Evolutionary conservation across 225 moss, liverwort and hornwort genomes (phyloP).

Genomic region (Bryoerythrophyllum caledonicum): DNA sequence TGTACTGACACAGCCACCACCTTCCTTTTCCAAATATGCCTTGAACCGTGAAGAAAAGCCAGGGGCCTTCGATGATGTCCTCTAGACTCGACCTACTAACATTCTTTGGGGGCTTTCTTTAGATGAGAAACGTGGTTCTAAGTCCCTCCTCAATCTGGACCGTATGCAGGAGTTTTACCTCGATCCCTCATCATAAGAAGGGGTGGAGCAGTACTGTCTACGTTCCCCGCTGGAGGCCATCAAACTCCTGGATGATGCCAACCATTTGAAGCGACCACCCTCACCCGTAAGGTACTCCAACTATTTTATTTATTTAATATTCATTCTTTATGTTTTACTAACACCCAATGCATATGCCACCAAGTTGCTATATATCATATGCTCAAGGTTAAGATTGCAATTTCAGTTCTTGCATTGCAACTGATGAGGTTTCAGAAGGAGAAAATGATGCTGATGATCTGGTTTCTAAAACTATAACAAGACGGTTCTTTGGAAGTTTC

Average conservation of each 20-base stretch:
- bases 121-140: too few relatives aligned
- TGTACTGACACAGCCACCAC: not conserved
- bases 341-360: too few relatives aligned
- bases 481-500: too few relatives aligned
- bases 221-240: not conserved
- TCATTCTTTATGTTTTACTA: too few relatives aligned
- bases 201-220: too few relatives aligned
- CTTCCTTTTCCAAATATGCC: not conserved
- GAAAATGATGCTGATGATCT: too few relatives aligned
- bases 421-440: too few relatives aligned
- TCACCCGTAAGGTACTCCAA: not conserved
- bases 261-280: not conserved
- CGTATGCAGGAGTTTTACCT: too few relatives aligned
- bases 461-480: too few relatives aligned
- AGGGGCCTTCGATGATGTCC: not conserved
- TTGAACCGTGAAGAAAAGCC: not conserved
- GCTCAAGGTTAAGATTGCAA: too few relatives aligned
- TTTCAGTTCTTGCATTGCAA: too few relatives aligned
- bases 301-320: not conserved
- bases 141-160: not conserved
- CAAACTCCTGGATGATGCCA: not conserved
- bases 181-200: not conserved
- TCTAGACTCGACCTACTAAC: not conserved
- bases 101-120: not conserved
- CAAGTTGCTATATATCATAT: too few relatives aligned